Conservation (phyloP, 768 basidiomycete species). For the Fistulinella prunicolor region DNA sequence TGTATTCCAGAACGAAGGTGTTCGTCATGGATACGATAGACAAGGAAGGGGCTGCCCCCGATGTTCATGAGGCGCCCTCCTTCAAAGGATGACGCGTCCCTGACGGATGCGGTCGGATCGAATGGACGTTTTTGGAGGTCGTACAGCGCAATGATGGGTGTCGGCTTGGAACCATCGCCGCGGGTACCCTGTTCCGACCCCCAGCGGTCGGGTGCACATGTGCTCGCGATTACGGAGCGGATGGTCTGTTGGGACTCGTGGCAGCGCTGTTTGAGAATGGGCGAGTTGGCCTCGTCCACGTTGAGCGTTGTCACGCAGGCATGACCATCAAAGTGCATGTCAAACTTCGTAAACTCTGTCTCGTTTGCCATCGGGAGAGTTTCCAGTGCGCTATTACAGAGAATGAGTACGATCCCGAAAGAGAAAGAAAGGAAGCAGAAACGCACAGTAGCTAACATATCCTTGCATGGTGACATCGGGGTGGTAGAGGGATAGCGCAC, state of each 20-base stretch:
- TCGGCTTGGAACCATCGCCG: conserved; percentile 4
- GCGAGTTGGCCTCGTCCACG: conserved; percentile 27
- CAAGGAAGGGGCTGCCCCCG: conserved; percentile 15
- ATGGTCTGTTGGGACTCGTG: conserved; percentile 23
- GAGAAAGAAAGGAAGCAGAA: conserved; percentile 4
- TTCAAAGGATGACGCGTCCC: conserved; percentile 15
- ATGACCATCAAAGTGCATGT: conserved; percentile 34
- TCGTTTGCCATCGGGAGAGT: conserved; percentile 28
- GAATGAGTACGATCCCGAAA: conserved; percentile 4
- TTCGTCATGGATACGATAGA: conserved; percentile 20
- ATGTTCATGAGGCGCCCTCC: conserved; percentile 20
- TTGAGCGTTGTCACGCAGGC: conserved; percentile 40
- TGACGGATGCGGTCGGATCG: conserved; percentile 8
- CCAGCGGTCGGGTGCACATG: conserved; percentile 27
- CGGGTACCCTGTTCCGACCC: conserved; percentile 13
- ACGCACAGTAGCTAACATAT: conserved; percentile 13
- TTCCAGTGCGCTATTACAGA: conserved; percentile 6
- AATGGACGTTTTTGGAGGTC: conserved; percentile 12
- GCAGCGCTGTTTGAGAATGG: conserved; percentile 27
- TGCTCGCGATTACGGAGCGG: conserved; percentile 16
- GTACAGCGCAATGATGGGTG: conserved; percentile 22
- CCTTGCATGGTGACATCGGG: conserved; percentile 24
- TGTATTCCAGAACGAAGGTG: conserved; percentile 19
- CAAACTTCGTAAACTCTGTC: conserved; percentile 24
- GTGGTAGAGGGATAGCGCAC: conserved; percentile 12